Conservation (phyloP, 2,329 filamentous ascomycete species). For the Fusarium veterinarium region DNA sequence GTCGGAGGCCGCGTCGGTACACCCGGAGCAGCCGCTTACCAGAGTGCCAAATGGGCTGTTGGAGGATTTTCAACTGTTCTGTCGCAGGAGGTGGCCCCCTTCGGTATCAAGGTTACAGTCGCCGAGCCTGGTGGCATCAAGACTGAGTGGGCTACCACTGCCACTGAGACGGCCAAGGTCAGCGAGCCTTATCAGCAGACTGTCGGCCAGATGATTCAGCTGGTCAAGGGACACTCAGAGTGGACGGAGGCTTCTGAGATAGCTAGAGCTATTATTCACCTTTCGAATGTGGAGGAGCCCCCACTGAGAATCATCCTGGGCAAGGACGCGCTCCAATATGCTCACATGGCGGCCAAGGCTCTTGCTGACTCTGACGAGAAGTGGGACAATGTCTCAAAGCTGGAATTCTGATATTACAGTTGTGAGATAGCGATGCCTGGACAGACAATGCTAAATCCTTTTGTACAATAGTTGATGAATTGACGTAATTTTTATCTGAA, state of each 20-base stretch:
- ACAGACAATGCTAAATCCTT: accelerated
- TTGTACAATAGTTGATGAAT: neutral
- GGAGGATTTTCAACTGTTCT: constrained; percentile 53
- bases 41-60: constrained; percentile 55
- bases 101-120: constrained; percentile 55
- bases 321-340: constrained; percentile 42
- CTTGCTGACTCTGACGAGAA: constrained; percentile 48
- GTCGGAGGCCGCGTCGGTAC: constrained; percentile 51
- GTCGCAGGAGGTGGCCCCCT: constrained; percentile 48
- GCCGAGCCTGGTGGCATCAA: constrained; percentile 56
- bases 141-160: constrained; percentile 53
- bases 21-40: constrained; percentile 51
- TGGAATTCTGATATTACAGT: neutral
- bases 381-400: constrained; percentile 40
- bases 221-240: neutral
- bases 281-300: constrained; percentile 44
- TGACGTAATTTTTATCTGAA: accelerated
- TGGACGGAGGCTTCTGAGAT: constrained; percentile 41
- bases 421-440: accelerated
- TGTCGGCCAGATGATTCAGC: constrained; percentile 46
- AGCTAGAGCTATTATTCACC: constrained; percentile 44
- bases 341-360: constrained; percentile 23
- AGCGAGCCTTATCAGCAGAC: constrained; percentile 51
- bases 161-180: constrained; percentile 42
- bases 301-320: constrained; percentile 50